Evolutionary conservation across 2,329 filamentous ascomycete species (phyloP).

Genomic region (Moelleriella libera): DNA sequence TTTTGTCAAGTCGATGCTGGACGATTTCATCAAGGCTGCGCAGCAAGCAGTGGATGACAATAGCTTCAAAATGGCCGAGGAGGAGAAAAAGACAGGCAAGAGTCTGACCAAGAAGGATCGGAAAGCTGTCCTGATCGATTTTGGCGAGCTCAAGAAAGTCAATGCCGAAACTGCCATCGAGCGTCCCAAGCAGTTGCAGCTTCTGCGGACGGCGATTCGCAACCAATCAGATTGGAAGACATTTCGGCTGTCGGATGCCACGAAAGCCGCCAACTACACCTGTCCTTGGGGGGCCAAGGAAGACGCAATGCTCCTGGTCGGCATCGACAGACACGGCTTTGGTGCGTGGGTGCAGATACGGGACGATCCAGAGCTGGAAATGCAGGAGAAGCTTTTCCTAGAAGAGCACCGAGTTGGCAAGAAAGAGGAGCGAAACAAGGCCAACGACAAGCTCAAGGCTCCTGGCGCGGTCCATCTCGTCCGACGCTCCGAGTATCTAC

Average conservation of each 20-base stretch:
- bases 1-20: constrained; percentile 62
- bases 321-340: constrained; percentile 86
- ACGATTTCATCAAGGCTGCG: constrained; percentile 52
- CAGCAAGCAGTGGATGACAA: constrained; percentile 49
- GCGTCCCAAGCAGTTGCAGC: constrained; percentile 74
- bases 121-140: constrained; percentile 93
- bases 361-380: constrained; percentile 74
- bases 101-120: constrained; percentile 89
- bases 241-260: constrained; percentile 82
- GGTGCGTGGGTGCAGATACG: constrained; percentile 92
- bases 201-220: constrained; percentile 63
- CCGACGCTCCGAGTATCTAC: constrained; percentile 82
- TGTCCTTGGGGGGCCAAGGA: constrained; percentile 87
- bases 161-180: constrained; percentile 94
- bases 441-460: constrained; percentile 68
- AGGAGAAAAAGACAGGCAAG: constrained; percentile 72
- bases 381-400: constrained; percentile 85
- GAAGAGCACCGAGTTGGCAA: constrained; percentile 98
- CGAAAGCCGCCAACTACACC: constrained; percentile 81
- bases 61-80: constrained; percentile 58
- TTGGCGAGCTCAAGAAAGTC: constrained; percentile 81
- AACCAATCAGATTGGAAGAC: constrained; percentile 55
- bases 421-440: constrained; percentile 79
- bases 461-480: constrained; percentile 96
- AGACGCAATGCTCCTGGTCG: constrained; percentile 92